These are phyloP conservation scores for Solanum arcanum DNA, from an alignment of 257 asterid species.

Conservation along the genomic window DNA sequence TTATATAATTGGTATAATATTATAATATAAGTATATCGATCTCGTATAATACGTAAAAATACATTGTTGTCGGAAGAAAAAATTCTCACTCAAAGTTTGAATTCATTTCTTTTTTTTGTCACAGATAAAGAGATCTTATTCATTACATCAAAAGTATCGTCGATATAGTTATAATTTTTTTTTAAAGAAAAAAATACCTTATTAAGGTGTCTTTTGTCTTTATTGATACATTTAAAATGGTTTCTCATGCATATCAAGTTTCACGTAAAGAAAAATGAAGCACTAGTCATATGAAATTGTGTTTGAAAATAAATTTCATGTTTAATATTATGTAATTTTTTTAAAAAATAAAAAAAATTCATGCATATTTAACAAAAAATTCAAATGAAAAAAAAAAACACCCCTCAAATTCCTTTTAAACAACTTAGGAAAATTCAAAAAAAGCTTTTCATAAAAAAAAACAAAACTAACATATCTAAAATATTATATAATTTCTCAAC, in stretches of 20 bases:
- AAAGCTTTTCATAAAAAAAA: background rate
- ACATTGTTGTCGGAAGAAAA: background rate
- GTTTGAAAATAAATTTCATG: background rate
- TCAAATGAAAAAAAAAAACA: background rate
- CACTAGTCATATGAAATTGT: background rate
- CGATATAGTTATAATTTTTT: background rate
- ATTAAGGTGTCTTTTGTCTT: background rate
- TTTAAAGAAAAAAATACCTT: background rate
- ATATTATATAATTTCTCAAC: background rate
- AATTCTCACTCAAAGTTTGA: background rate
- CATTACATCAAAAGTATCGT: background rate
- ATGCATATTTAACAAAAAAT: background rate
- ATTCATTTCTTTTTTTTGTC: background rate
- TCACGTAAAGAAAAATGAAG: too few relatives aligned
- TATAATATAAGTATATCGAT: background rate
- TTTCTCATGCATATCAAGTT: background rate
- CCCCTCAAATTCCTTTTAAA: background rate
- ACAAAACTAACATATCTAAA: too few relatives aligned
- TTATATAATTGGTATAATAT: background rate
- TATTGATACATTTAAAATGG: background rate
- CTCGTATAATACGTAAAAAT: rapidly evolving
- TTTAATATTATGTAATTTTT: background rate
- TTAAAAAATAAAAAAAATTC: background rate
- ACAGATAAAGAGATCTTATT: background rate
- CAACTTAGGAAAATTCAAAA: background rate